Evolutionary conservation across 306 rosid genomes (phyloP), one percentile per base, ranked within the genome.

Genomic region (Vigna unguiculata): DNA sequence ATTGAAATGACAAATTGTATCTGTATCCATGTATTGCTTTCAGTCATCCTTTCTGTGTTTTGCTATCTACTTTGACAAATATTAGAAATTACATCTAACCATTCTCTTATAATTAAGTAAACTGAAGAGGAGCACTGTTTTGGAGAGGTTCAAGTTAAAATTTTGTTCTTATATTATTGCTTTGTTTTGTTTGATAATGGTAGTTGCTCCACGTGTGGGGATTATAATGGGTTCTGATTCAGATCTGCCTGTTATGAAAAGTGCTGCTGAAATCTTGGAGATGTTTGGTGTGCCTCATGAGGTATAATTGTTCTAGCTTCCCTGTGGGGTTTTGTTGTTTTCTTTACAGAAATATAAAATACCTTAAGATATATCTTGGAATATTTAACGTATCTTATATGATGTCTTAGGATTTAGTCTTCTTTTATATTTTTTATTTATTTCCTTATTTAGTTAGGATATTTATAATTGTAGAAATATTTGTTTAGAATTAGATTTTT

Each of bases 181-280:
- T 47, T 63, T 74, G 8, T 75, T 68, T 49, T 79, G 67, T 71
- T 72, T 55, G 78, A 60, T 66, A 43, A 40, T 75, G 83, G 81
- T 78, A 91, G 94, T 87, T 57, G 68, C 82, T 70, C 92, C 91
- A 3, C 77, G 72, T n/a, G 97, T 92, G 79, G 98, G 96, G 78
- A 90, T 92, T 75, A 81, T 92, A 75, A 92, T 95, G 98, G 98
- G 97, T 75, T 95, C 98, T 57, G 97, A 89, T 88, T 92, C 97
- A n/a, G 97, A 92, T 89, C 89, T 88, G 46, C 93, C 93, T 64
- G 90, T 95, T 62, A 92, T 95, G 98, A 95, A 90, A 83, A 91
- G 86, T 47, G 93, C 97, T 45, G 93, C 97, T 64, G 88, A 88
- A 80, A 82, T 95, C 79, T 84, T 95, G 85, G 75, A 82, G 40